These are phyloP conservation scores for Massarina eburnea DNA, from an alignment of 2,329 filamentous ascomycete genomes.

Conservation along the genomic window DNA sequence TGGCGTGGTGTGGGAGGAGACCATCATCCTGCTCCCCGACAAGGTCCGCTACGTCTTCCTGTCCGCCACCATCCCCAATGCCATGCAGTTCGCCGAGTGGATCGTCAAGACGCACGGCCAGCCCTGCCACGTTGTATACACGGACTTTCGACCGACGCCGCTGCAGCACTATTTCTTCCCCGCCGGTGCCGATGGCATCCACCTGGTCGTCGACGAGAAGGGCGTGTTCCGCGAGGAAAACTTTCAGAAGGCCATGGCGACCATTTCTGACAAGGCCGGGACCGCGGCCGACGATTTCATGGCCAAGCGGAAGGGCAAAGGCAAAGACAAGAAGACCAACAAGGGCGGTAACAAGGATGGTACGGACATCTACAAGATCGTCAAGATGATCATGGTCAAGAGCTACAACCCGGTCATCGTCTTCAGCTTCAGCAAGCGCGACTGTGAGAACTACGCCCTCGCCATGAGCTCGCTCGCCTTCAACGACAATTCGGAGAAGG, in stretches of 20 bases:
- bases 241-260: slow-evolving; percentile 92
- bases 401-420: slow-evolving; percentile 98
- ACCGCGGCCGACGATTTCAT: slow-evolving; percentile 77
- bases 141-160: slow-evolving; percentile 94
- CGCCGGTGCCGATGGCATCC: slow-evolving; percentile 86
- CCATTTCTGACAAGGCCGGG: slow-evolving; percentile 85
- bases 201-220: slow-evolving; percentile 94
- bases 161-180: slow-evolving; percentile 98
- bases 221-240: slow-evolving; percentile 95
- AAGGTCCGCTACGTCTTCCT: slow-evolving; percentile 99
- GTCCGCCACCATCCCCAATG: slow-evolving; percentile 96
- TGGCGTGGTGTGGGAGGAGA: slow-evolving; percentile 99
- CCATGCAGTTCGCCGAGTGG: slow-evolving; percentile 99
- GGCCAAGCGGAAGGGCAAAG: slow-evolving; percentile 80
- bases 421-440: slow-evolving; percentile 98
- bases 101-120: slow-evolving; percentile 97
- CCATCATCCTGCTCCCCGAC: slow-evolving; percentile 94
- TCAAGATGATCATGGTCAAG: slow-evolving; percentile 98
- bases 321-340: slow-evolving; percentile 88
- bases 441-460: slow-evolving; percentile 88
- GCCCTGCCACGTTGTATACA: slow-evolving; percentile 98
- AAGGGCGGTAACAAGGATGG: slow-evolving; percentile 71
- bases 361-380: slow-evolving; percentile 93
- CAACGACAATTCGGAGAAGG: slow-evolving; percentile 95
- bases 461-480: slow-evolving; percentile 85